These are phyloP conservation scores for Escallonia herrerae DNA, from an alignment of 129 eudicot species.

Conservation along the genomic window DNA sequence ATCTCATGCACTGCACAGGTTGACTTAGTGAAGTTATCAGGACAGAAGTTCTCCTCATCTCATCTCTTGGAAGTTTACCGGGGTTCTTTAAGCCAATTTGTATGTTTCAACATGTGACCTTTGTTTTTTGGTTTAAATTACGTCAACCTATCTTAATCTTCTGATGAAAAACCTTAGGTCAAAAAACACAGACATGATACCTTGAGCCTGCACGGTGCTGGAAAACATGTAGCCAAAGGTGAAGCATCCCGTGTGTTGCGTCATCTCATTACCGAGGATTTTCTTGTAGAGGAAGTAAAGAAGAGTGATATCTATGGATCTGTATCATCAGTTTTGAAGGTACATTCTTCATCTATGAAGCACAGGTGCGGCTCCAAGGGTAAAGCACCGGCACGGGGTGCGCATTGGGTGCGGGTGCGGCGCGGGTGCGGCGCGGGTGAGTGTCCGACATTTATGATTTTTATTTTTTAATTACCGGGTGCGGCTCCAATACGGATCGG, in stretches of 20 bases:
- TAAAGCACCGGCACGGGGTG: too few species aligned
- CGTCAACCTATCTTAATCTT: background rate
- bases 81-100: conserved; percentile 91
- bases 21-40: conserved; percentile 63
- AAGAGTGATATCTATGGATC: conserved; percentile 90
- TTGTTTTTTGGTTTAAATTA: conserved; percentile 5
- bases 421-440: too few species aligned
- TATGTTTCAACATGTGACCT: conserved; percentile 21
- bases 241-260: conserved; percentile 90
- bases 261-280: conserved; percentile 75
- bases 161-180: conserved; percentile 39
- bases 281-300: conserved; percentile 83
- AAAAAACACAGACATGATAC: conserved; percentile 75
- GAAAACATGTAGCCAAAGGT: conserved; percentile 75
- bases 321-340: conserved; percentile 80
- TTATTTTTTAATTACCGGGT: too few species aligned
- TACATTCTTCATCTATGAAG: too few species aligned
- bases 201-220: conserved; percentile 85
- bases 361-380: too few species aligned
- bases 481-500: too few species aligned
- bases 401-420: too few species aligned
- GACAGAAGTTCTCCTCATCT: conserved; percentile 70
- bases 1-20: conserved; percentile 47
- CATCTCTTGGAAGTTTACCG: conserved; percentile 91
- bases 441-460: too few species aligned